Evolutionary conservation across 441 rosid species (phyloP).

Genomic region (Populus hybrid): DNA sequence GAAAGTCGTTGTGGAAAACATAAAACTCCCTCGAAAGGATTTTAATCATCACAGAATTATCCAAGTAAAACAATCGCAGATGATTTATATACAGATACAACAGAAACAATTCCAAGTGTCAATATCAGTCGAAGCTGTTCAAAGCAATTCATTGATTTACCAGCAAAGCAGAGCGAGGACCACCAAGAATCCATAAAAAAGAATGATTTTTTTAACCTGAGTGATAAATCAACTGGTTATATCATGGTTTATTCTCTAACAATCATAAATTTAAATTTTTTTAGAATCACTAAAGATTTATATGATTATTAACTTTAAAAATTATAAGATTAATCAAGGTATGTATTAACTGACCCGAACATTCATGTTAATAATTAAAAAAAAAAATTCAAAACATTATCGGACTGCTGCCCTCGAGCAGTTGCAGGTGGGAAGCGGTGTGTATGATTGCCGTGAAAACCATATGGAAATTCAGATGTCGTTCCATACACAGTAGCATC

Average conservation of each 20-base stretch:
- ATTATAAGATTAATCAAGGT: accelerated
- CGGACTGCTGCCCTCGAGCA: slow-evolving; percentile 40
- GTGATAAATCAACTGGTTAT: no score
- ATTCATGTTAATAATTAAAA: no score
- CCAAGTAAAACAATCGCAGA: neutral
- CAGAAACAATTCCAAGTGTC: neutral
- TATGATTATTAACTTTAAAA: no score
- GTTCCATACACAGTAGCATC: slow-evolving; percentile 55
- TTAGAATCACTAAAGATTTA: accelerated
- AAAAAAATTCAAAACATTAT: slow-evolving; percentile 35
- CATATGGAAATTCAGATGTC: slow-evolving; percentile 52
- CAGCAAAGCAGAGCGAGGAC: slow-evolving; percentile 47
- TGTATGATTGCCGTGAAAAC: slow-evolving; percentile 49
- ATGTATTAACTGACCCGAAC: accelerated
- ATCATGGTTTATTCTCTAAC: no score
- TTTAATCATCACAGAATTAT: neutral
- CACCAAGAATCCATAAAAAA: slow-evolving; percentile 44
- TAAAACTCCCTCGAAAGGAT: neutral
- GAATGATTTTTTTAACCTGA: no score
- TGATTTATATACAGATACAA: slow-evolving; percentile 21
- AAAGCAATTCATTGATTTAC: slow-evolving; percentile 27
- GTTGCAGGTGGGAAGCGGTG: slow-evolving; percentile 31
- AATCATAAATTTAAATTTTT: accelerated
- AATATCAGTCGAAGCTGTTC: neutral
- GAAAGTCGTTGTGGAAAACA: neutral